Evolutionary conservation across 1,284 basidiomycete genomes (phyloP).

Genomic region (Inonotus obliquus): DNA sequence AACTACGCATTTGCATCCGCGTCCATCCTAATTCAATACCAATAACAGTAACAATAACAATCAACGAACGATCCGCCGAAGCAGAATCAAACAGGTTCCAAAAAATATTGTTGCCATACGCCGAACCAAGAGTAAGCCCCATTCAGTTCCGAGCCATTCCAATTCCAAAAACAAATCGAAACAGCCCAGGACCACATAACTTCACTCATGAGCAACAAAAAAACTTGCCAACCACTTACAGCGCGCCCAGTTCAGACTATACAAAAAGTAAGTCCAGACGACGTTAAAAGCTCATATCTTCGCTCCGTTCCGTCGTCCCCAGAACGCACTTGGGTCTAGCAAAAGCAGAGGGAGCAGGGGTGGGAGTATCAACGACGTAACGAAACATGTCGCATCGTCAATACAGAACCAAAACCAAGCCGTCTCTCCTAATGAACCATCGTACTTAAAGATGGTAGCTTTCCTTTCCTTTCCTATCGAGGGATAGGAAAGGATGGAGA

Average conservation of each 20-base stretch:
- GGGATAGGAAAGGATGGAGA: slow-evolving; percentile 20
- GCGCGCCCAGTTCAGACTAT: neutral
- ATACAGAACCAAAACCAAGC: slow-evolving; percentile 31
- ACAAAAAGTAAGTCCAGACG: neutral
- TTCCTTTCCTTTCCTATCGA: too few relatives aligned
- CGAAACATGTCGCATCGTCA: slow-evolving; percentile 26
- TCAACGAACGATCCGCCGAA: slow-evolving; percentile 39
- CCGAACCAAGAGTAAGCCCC: slow-evolving; percentile 83
- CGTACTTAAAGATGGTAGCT: slow-evolving; percentile 67
- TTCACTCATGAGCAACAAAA: slow-evolving; percentile 78
- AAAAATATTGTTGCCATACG: slow-evolving; percentile 42
- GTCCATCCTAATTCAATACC: neutral
- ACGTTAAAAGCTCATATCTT: slow-evolving; percentile 68
- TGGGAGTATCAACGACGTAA: slow-evolving; percentile 39
- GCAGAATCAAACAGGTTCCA: slow-evolving; percentile 31
- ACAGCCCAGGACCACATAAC: slow-evolving; percentile 64
- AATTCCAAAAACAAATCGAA: neutral
- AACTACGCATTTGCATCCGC: too few relatives aligned
- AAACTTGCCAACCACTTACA: slow-evolving; percentile 34
- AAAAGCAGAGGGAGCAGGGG: slow-evolving; percentile 54
- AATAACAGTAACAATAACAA: neutral
- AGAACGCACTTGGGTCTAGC: slow-evolving; percentile 30
- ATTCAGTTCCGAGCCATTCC: slow-evolving; percentile 55
- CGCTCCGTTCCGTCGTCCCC: slow-evolving; percentile 38
- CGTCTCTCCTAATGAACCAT: slow-evolving; percentile 42